Evolutionary conservation across 2,329 filamentous ascomycete genomes (phyloP), one percentile per base, ranked within the genome.

Genomic region (Aspergillus phoenicis): DNA sequence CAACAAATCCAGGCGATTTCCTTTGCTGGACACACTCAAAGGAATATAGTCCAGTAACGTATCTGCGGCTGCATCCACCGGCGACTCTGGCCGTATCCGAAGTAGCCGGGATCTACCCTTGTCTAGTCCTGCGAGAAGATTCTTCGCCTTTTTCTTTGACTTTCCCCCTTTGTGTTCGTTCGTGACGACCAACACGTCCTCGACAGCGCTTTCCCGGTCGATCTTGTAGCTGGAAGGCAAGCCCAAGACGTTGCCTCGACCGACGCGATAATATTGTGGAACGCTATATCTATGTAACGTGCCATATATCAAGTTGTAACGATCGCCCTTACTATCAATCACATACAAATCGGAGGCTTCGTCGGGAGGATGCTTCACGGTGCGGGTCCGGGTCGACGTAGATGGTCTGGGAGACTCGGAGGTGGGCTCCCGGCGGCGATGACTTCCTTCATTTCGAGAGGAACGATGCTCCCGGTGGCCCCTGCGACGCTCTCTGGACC

Each of bases 251-350:
- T 82, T 83, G 2, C 92, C 92, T 58, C 81, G 80, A 13, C 92
- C 91, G 62, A 80, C 79, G 5, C 91, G 87, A 62, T 83, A 83
- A 71, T 96, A 97, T 2, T 77, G 69, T 0, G 93, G 92, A 10
- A 96, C 78, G 57, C 84, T 85, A 65, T 90, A 90, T 38, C 85
- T 86, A 72, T 97, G 87, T 41, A 90, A 83, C 28, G 85, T 84
- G 2, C 91, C 91, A 73, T 93, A 97, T 26, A 84, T 84, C 48
- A 89, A 75, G 65, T 95, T 92, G 52, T 92, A 83, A 4, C 83
- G 80, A 69, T 98, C 94, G 0, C 94, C 93, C 70, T 87, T 87
- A 45, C 81, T 86, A 75, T 98, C 94, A 55, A 91, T 70, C 48
- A 86, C 68, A 72, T 86, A 93, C 3, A 83, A 71, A 28, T 71